Conservation (phyloP, 83 land plant species). For the Isoetes engelmannii region DNA sequence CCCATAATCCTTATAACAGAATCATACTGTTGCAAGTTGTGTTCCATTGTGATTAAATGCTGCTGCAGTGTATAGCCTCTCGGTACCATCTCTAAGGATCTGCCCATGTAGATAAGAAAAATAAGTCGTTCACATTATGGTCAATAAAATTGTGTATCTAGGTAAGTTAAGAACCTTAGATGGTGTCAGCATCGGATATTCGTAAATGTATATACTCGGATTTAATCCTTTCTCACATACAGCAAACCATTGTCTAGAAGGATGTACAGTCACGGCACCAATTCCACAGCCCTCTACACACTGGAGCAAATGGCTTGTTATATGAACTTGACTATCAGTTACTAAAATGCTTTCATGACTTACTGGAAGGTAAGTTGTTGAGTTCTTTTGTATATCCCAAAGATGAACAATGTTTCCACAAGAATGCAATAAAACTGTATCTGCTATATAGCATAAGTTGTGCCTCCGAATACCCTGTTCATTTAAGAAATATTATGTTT, state of each 20-base stretch:
- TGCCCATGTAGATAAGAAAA: slow-evolving; percentile 14
- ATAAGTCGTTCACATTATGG: neutral
- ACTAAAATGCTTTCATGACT: neutral
- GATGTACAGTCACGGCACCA: slow-evolving; percentile 37
- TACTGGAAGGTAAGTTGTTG: slow-evolving; percentile 18
- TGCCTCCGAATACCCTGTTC: slow-evolving; percentile 20
- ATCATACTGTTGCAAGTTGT: slow-evolving; percentile 30
- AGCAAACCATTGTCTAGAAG: slow-evolving; percentile 25
- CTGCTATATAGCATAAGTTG: slow-evolving; percentile 15
- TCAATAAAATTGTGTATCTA: slow-evolving; percentile 1
- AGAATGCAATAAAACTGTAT: slow-evolving; percentile 12
- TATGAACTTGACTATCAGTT: neutral
- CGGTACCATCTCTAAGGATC: slow-evolving; percentile 34
- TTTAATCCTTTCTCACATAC: slow-evolving; percentile 38
- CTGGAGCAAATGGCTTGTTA: slow-evolving; percentile 17
- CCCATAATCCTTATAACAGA: neutral
- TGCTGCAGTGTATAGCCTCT: slow-evolving; percentile 30
- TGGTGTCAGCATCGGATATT: slow-evolving; percentile 22
- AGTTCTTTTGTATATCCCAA: slow-evolving; percentile 8
- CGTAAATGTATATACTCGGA: slow-evolving; percentile 32
- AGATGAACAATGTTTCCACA: slow-evolving; percentile 22
- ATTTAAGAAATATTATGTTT: too few relatives aligned
- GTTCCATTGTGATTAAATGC: slow-evolving; percentile 31
- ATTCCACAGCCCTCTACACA: slow-evolving; percentile 36
- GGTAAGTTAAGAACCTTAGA: slow-evolving; percentile 18